Percentiles rank a stretch among this genome's conserved stretches.
phyloP scores from a whole-genome alignment of 2,329 filamentous ascomycete genomes.

The Alternaria arborescens region DNA sequence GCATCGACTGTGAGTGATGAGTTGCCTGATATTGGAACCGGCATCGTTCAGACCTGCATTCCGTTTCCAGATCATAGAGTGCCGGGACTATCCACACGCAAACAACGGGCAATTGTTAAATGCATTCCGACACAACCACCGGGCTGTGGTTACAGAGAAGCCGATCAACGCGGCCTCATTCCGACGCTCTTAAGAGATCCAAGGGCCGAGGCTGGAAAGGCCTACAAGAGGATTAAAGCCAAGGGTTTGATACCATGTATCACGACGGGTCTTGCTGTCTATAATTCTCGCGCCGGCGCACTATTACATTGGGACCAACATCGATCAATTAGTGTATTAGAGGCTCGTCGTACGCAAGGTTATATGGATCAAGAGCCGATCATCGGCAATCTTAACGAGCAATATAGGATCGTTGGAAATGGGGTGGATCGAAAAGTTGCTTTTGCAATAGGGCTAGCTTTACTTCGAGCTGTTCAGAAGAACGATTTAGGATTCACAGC shows the following conservation, averaged over 20 bases:
- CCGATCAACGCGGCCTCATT: constrained; percentile 50
- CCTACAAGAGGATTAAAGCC: constrained; percentile 64
- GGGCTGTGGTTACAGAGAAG: constrained; percentile 36
- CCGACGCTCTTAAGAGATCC: constrained; percentile 33
- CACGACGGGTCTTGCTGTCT: constrained; percentile 61
- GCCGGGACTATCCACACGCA: constrained; percentile 24
- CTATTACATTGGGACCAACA: constrained; percentile 72
- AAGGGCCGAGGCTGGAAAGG: constrained; percentile 31
- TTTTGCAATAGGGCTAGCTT: constrained; percentile 69
- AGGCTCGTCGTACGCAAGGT: constrained; percentile 74
- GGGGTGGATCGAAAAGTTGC: constrained; percentile 76
- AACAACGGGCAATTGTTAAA: constrained; percentile 59
- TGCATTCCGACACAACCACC: constrained; percentile 66
- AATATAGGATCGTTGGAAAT: constrained; percentile 77
- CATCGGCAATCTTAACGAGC: constrained; percentile 63
- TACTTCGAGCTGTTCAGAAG: constrained; percentile 46
- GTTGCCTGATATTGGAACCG: constrained; percentile 70
- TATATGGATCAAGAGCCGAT: constrained; percentile 75
- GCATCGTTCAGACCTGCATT: constrained; percentile 68
- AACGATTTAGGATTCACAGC: not conserved
- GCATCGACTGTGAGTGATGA: constrained; percentile 65
- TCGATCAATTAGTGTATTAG: constrained; percentile 70
- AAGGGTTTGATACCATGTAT: constrained; percentile 68
- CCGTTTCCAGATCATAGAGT: constrained; percentile 73
- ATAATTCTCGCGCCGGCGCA: constrained; percentile 65